These are phyloP conservation scores for Polyporus tsugae DNA, from an alignment of 1,284 basidiomycete species.

Conservation along the genomic window DNA sequence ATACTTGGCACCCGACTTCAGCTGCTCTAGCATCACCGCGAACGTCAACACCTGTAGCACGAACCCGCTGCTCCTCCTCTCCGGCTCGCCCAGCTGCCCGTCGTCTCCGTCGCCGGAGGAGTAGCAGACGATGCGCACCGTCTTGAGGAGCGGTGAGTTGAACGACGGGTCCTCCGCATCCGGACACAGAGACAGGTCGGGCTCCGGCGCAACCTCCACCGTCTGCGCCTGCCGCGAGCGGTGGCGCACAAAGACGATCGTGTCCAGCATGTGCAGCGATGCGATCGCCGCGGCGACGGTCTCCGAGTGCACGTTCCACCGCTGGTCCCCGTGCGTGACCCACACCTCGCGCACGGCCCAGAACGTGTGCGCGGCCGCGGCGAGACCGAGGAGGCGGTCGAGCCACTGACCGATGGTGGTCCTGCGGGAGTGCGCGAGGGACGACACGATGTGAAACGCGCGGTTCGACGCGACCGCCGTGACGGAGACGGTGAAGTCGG, in stretches of 20 bases:
- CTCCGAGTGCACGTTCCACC: neutral
- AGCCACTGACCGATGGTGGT: neutral
- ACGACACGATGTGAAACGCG: neutral
- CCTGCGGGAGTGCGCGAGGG: neutral
- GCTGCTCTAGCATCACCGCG: neutral
- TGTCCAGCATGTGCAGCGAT: constrained; percentile 7
- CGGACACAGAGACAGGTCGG: neutral
- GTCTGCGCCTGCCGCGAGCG: neutral
- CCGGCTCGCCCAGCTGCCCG: neutral
- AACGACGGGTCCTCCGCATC: neutral
- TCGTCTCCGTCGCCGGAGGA: neutral
- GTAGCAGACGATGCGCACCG: neutral
- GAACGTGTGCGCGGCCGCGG: neutral
- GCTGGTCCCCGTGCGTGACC: constrained; percentile 3
- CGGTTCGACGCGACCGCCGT: neutral
- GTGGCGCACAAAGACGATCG: constrained; percentile 4
- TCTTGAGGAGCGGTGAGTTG: constrained; percentile 2
- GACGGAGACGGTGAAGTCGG: neutral
- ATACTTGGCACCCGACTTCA: neutral
- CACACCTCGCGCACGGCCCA: constrained; percentile 12
- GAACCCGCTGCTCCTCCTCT: neutral
- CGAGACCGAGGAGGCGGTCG: neutral
- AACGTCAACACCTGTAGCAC: neutral
- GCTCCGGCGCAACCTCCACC: neutral
- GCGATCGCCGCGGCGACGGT: neutral